Base-by-base conservation (phyloP, 148 eudicot genomes). In the Drosera capensis region DNA sequence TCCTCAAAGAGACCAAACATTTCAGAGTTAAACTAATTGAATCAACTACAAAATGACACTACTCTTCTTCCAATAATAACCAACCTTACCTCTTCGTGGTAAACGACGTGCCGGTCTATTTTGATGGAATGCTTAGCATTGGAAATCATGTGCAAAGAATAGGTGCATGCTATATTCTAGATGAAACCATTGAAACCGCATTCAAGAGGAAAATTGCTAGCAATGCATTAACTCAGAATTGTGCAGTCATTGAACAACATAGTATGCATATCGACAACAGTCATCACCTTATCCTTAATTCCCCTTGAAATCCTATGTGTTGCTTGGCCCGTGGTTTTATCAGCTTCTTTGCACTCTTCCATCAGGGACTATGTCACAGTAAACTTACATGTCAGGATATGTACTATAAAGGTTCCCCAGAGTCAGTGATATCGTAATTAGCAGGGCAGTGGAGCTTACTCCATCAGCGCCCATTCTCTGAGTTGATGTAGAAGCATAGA, bases 321-420 rank as follows among this genome's bases (percentile, higher is more conserved):
- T 49, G 96, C 96, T 71, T 81, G 67, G 35, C 94, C 94, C 11
- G 71, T 86, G 12, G 70, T 79, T 53, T 19, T 73, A 70, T 86
- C 82, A 19, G 96, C 94, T 61, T 76, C 79, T 59, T 70, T 82
- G 69, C 75, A 64, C 56, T 86, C 94, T 57, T 86, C 96, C 48
- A 75, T 40, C 26, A 79, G 60, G 55, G 61, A 71, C 96, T 86
- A 50, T 15, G 40, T 21, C 2, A 36, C 53, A 54, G 8, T 25
- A 38, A 46, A 30, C 13, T 23, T 14, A 29, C 37, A 40, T 3
- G 25, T 21, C 34, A 25, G 18, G 8, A 26, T 18, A 3, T 43
- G 25, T 20, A 40, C 49, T 5, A 28, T 28, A 28, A 6, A 6
- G 31, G 11, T 28, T 5, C 11, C 11, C 31, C 11, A 28, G 11